phyloP scores from a whole-genome alignment of 2,329 filamentous ascomycete species.

The Endoconidiophora laricicola region DNA sequence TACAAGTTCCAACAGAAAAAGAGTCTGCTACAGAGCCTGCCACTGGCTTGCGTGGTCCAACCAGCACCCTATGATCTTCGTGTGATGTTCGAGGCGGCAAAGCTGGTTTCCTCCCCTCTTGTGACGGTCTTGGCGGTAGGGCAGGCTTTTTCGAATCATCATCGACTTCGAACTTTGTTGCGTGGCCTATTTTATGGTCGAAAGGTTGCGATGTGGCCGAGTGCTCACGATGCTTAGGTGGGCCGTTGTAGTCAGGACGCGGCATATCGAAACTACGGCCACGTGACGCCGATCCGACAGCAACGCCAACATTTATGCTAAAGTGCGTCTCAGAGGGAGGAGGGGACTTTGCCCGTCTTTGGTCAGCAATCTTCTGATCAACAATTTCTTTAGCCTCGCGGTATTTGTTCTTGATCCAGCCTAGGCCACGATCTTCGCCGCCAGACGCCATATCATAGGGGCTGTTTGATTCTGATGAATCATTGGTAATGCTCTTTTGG shows the following conservation, averaged over 20 bases:
- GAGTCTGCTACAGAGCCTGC: slow-evolving; percentile 3
- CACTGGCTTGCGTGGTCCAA: slow-evolving; percentile 4
- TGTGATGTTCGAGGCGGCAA: slow-evolving; percentile 6
- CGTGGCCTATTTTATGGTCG: not conserved
- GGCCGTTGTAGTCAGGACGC: slow-evolving; percentile 30
- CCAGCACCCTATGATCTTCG: slow-evolving; percentile 7
- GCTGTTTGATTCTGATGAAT: slow-evolving; percentile 28
- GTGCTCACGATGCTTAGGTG: slow-evolving; percentile 27
- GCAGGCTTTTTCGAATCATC: slow-evolving; percentile 4
- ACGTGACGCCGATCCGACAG: slow-evolving; percentile 18
- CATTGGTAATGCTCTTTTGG: slow-evolving; percentile 33
- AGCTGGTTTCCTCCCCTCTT: slow-evolving; percentile 1
- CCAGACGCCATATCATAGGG: slow-evolving; percentile 3
- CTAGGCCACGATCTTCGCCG: slow-evolving; percentile 28
- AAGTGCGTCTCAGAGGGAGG: slow-evolving; percentile 18
- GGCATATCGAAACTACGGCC: slow-evolving; percentile 19
- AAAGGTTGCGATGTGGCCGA: not conserved
- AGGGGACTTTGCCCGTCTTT: slow-evolving; percentile 39
- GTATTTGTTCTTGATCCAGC: slow-evolving; percentile 44
- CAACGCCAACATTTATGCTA: slow-evolving; percentile 12
- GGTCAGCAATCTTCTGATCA: slow-evolving; percentile 35
- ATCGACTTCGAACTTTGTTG: slow-evolving; percentile 1
- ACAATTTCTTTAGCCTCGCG: slow-evolving; percentile 40
- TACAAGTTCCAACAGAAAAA: slow-evolving; percentile 3
- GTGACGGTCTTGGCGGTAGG: not conserved